These are phyloP conservation scores for Cucumis hystrix DNA, from an alignment of 306 rosid genomes.

Conservation along the genomic window DNA sequence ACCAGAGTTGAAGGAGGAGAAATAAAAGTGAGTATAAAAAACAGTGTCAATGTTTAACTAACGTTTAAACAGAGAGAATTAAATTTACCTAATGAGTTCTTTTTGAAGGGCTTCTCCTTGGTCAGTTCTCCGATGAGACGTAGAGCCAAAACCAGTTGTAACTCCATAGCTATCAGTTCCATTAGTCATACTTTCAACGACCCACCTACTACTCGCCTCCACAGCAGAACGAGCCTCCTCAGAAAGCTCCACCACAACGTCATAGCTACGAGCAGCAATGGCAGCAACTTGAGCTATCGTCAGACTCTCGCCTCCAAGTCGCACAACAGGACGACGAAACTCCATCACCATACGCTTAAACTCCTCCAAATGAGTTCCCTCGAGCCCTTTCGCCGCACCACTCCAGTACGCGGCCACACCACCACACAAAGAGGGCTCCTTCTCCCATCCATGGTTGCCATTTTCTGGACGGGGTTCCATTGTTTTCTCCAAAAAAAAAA, in stretches of 20 bases:
- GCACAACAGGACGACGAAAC: not conserved
- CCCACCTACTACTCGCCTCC: not conserved
- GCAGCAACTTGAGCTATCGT: not conserved
- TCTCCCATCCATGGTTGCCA: not conserved
- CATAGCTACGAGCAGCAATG: not conserved
- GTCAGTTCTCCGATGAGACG: slow-evolving; percentile 79
- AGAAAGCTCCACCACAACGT: not conserved
- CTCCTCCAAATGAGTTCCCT: not conserved
- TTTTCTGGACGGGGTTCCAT: not conserved
- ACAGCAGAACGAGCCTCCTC: not conserved
- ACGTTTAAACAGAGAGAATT: too few species aligned
- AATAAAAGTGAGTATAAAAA: too few species aligned
- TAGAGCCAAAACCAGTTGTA: slow-evolving; percentile 86
- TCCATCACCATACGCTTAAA: not conserved
- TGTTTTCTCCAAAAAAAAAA: not conserved
- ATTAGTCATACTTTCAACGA: not conserved
- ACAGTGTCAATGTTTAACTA: not conserved
- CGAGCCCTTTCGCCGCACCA: not conserved
- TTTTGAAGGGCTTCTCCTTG: slow-evolving; percentile 73
- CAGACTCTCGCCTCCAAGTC: not conserved
- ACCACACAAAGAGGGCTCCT: not conserved
- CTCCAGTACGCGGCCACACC: not conserved
- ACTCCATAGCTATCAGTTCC: slow-evolving; percentile 67
- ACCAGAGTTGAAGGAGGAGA: too few species aligned
- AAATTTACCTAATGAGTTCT: slow-evolving; percentile 74